phyloP scores from a whole-genome alignment of 495 filamentous ascomycete genomes.

The Hypoxylon lenormandii region DNA sequence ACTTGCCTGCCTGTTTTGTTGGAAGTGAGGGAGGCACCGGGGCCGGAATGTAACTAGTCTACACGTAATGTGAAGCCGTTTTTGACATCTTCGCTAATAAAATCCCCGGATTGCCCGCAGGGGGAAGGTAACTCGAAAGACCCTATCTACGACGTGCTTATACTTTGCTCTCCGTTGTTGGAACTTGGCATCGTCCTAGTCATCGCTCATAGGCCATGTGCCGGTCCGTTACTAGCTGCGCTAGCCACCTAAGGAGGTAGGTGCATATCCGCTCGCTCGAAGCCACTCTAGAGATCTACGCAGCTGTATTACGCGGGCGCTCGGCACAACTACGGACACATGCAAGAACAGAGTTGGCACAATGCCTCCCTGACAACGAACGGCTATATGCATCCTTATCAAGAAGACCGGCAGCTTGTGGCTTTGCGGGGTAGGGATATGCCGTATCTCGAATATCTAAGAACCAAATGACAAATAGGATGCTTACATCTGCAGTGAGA shows the following conservation, averaged over 20 bases:
- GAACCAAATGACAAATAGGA: neutral
- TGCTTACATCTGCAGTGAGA: constrained; percentile 11
- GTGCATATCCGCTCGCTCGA: constrained; percentile 10
- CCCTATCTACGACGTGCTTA: neutral
- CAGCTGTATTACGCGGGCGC: neutral
- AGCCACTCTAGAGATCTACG: constrained; percentile 29
- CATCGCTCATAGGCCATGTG: neutral
- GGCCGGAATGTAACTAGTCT: constrained; percentile 8
- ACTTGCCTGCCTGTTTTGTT: neutral
- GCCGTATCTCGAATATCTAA: neutral
- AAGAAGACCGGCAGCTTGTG: constrained; percentile 7
- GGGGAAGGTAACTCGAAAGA: neutral
- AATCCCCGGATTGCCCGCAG: constrained; percentile 1
- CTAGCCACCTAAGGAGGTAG: no score
- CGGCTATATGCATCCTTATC: constrained; percentile 15
- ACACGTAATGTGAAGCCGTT: constrained; percentile 1
- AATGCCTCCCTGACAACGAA: constrained; percentile 16
- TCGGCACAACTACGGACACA: constrained; percentile 36
- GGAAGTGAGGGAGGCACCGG: neutral
- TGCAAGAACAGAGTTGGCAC: constrained; percentile 5
- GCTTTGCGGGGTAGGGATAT: constrained; percentile 33
- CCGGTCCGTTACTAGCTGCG: constrained; percentile 1
- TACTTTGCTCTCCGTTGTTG: constrained; percentile 1
- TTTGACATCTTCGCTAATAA: constrained; percentile 21
- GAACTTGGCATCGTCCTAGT: neutral